Evolutionary conservation across 2,329 filamentous ascomycete genomes (phyloP).

Genomic region (Exophiala viscosa): DNA sequence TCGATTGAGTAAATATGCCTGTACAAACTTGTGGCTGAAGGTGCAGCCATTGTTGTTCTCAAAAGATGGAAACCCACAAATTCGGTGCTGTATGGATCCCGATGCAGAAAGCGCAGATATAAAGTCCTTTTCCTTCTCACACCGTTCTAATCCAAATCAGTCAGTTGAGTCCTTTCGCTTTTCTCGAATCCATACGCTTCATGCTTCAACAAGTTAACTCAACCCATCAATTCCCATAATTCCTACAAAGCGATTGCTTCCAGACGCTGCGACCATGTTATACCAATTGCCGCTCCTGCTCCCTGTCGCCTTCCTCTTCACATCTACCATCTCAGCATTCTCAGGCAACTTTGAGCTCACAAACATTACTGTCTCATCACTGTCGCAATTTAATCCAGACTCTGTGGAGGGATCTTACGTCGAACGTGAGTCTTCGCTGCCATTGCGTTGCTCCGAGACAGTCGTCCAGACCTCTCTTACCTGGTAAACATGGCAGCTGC

Average conservation of each 20-base stretch:
- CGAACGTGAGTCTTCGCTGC: slow-evolving; percentile 15
- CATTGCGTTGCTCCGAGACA: not conserved
- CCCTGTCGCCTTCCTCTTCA: slow-evolving; percentile 5
- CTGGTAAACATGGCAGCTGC: not conserved
- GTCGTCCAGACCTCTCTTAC: not conserved
- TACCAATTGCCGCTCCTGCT: slow-evolving; percentile 1
- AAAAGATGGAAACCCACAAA: no score
- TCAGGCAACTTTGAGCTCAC: slow-evolving; percentile 24
- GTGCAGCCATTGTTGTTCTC: not conserved
- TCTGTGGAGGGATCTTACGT: slow-evolving; percentile 20
- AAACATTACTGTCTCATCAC: slow-evolving; percentile 21
- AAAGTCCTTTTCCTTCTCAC: no score
- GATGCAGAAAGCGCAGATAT: no score
- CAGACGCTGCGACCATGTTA: slow-evolving; percentile 2
- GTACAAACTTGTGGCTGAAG: not conserved
- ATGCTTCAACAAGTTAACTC: not conserved
- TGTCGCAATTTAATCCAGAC: slow-evolving; percentile 23
- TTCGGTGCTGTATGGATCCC: no score
- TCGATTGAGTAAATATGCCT: not conserved
- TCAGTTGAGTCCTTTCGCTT: no score
- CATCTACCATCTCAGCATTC: slow-evolving; percentile 14
- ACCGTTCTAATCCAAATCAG: no score
- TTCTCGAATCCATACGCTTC: no score
- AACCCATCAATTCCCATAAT: no score
- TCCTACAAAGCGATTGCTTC: no score